These are phyloP conservation scores for Barnettozyma vustinii DNA, from an alignment of 805 yeast species.

Conservation along the genomic window DNA sequence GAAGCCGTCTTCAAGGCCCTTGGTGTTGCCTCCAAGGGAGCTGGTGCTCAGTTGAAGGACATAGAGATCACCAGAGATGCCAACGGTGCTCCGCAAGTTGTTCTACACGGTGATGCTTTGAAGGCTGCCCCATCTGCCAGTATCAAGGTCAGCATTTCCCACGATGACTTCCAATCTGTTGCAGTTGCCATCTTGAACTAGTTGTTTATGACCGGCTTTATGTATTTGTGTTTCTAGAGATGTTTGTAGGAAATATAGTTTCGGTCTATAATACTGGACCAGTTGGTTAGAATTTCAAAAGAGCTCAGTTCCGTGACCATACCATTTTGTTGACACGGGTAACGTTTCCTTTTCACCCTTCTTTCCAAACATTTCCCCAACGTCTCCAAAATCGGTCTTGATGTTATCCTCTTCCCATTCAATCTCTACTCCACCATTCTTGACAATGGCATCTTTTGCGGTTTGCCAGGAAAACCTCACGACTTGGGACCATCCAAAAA, in stretches of 20 bases:
- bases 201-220: background rate
- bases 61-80: conserved; percentile 77
- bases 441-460: conserved; percentile 62
- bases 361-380: conserved; percentile 12
- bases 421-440: conserved; percentile 46
- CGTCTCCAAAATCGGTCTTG: conserved; percentile 23
- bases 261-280: no score
- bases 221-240: background rate
- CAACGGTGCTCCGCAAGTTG: conserved; percentile 72
- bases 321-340: conserved; percentile 25
- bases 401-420: conserved; percentile 51
- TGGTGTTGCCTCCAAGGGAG: conserved; percentile 85
- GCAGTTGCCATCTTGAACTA: conserved; percentile 75
- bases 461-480: conserved; percentile 94
- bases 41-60: conserved; percentile 88
- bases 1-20: conserved; percentile 98
- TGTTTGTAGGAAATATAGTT: background rate
- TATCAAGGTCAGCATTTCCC: conserved; percentile 88
- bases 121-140: conserved; percentile 64
- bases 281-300: conserved; percentile 8
- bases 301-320: conserved; percentile 18
- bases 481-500: conserved; percentile 82
- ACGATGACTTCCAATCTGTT: conserved; percentile 94
- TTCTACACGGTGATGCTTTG: conserved; percentile 70
- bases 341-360: conserved; percentile 8